A percentile compares a stretch with the other conserved stretches of the same genome.
Evolutionary conservation across 306 rosid genomes (phyloP).

Genomic region (Cyclanthera cordifolia): DNA sequence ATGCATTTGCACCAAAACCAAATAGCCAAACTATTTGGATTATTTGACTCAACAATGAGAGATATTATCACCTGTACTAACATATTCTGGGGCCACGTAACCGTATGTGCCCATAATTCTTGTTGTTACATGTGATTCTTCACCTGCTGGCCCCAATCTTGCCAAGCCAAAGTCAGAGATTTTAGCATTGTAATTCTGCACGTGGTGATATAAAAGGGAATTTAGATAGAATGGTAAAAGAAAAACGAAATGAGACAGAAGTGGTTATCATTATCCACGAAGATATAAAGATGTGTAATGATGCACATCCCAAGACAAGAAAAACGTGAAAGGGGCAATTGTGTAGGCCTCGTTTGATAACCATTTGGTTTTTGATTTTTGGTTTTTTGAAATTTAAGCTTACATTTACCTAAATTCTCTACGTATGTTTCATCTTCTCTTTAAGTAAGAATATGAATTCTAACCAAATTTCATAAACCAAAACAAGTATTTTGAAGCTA

Average conservation of each 20-base stretch:
- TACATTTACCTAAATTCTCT: too few relatives aligned
- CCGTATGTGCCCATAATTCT: conserved; percentile 74
- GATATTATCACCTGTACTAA: conserved; percentile 55
- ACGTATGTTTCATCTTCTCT: too few relatives aligned
- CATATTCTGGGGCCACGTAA: conserved; percentile 83
- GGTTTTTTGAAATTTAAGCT: too few relatives aligned
- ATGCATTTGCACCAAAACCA: not conserved
- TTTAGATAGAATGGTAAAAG: not conserved
- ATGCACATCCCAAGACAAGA: too few relatives aligned
- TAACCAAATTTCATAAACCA: too few relatives aligned
- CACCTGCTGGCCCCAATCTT: conserved; percentile 64
- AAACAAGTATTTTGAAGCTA: too few relatives aligned
- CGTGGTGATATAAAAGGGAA: conserved; percentile 3
- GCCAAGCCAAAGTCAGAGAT: conserved; percentile 87
- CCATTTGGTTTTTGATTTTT: too few relatives aligned
- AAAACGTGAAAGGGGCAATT: too few relatives aligned
- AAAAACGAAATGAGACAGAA: not conserved
- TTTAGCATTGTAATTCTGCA: conserved; percentile 63
- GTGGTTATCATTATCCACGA: not conserved
- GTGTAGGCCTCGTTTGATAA: too few relatives aligned
- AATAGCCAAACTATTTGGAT: not conserved
- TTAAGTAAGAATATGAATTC: too few relatives aligned
- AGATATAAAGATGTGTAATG: too few relatives aligned
- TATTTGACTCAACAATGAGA: not conserved
- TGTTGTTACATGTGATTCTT: conserved; percentile 72